A percentile compares a stretch with the other conserved stretches of the same genome.
phyloP scores from a whole-genome alignment of 306 rosid species.

The Malus fusca region DNA sequence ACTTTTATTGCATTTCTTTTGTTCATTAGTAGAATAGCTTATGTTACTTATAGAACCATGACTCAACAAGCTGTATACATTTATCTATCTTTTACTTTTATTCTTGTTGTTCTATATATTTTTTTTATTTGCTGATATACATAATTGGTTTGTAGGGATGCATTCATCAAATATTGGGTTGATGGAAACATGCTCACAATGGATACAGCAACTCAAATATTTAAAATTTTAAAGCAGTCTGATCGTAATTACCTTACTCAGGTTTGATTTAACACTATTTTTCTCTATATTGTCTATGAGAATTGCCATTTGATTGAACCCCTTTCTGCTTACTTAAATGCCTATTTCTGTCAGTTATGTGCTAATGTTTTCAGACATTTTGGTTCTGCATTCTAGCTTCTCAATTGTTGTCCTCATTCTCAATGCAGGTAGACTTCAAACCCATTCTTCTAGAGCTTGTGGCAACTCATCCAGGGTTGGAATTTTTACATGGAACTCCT shows the following conservation, averaged over 20 bases:
- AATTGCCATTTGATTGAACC: not conserved
- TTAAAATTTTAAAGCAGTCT: constrained; percentile 67
- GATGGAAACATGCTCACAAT: constrained; percentile 72
- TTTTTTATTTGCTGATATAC: not conserved
- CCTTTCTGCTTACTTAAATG: not conserved
- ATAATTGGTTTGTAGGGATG: constrained; percentile 42
- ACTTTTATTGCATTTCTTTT: not conserved
- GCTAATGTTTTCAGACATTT: not conserved
- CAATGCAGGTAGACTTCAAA: constrained; percentile 77
- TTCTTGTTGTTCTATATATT: not conserved
- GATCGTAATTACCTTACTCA: constrained; percentile 72
- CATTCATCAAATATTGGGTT: constrained; percentile 73
- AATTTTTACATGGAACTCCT: constrained; percentile 91
- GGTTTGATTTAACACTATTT: constrained; percentile 32
- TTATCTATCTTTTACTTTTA: not conserved
- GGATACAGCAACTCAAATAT: constrained; percentile 76
- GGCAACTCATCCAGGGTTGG: constrained; percentile 92
- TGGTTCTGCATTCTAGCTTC: constrained; percentile 9
- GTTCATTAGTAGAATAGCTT: not conserved
- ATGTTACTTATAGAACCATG: not conserved
- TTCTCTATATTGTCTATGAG: not conserved
- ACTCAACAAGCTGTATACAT: not conserved
- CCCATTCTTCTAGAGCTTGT: constrained; percentile 78
- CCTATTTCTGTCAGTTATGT: not conserved
- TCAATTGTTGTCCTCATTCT: constrained; percentile 18